Base-by-base conservation (phyloP, 306 rosid species). In the Luffa aegyptiaca region DNA sequence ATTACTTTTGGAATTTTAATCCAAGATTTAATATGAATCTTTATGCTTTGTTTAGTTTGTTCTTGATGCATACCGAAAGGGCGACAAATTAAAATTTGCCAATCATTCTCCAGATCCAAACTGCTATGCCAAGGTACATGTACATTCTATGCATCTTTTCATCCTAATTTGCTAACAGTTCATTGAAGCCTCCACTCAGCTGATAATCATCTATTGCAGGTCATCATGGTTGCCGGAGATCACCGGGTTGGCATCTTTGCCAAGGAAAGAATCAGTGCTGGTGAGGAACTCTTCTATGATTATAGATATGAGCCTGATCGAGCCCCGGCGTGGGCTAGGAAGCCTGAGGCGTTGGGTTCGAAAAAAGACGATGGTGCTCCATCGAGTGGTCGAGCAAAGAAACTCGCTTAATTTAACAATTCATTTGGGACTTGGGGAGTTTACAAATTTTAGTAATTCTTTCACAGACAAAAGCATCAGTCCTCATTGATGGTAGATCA, bases 221-320 rank as follows among this genome's bases (percentile, higher is more conserved):
- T 96, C 77, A 93, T 96, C 83, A 93, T 96, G 99, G 99, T 96
- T 76, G 99, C 96, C 0, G 99, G 99, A 78, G 98, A 96, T 87
- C 99, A 96, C 80, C 92, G 98, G 84, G 99, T 93, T 75, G 98
- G 98, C 44, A 95, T 95, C 82, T 95, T 95, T 86, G 98, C 98
- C 81, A 95, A 95, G 88, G 98, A 95, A 83, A 84, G 97, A 83
- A 95, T 95, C 79, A 68, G 88, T 74, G 92, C 97, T 1, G 98
- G 98, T 21, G 98, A 95, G 84, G 98, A 95, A 83, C 96, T 95
- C n/a, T 95, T 95, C 84, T 95, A 95, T 75, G 98, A 95, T 82
- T 95, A 92, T 81, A 96, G 98, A 65, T 95, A 95, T 52, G 99
- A 95, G 78, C 96, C 99, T 0, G 99, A 95, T 78, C 89, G 97